These are phyloP conservation scores for Delonix regia DNA, from an alignment of 306 rosid species.

Conservation along the genomic window DNA sequence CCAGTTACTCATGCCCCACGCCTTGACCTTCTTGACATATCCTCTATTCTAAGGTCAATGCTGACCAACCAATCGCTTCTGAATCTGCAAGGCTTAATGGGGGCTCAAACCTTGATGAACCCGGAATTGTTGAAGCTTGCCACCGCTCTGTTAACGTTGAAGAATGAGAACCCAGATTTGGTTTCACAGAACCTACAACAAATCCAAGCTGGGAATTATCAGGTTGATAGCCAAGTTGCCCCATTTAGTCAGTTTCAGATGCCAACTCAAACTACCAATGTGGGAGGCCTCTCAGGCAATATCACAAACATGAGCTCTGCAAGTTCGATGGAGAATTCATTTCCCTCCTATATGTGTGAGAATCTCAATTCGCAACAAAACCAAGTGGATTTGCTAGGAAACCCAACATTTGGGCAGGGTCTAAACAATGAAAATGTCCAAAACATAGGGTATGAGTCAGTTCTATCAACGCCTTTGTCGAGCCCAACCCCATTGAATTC, in stretches of 20 bases:
- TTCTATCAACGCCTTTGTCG: slow-evolving; percentile 64
- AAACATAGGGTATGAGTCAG: slow-evolving; percentile 57
- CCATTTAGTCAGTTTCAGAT: slow-evolving; percentile 6
- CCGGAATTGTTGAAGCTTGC: slow-evolving; percentile 66
- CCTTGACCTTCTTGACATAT: slow-evolving; percentile 75
- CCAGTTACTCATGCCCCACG: slow-evolving; percentile 95
- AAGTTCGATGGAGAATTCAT: slow-evolving; percentile 46
- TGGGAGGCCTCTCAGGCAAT: slow-evolving; percentile 9
- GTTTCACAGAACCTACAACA: slow-evolving; percentile 50
- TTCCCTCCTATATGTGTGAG: slow-evolving; percentile 41
- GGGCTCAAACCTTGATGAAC: slow-evolving; percentile 62
- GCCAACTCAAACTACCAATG: slow-evolving; percentile 22
- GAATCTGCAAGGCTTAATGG: slow-evolving; percentile 57
- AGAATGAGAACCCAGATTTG: slow-evolving; percentile 47
- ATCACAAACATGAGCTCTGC: slow-evolving; percentile 33
- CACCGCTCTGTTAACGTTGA: slow-evolving; percentile 50
- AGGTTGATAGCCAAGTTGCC: slow-evolving; percentile 39
- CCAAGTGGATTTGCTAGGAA: slow-evolving; percentile 42
- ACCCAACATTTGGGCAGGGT: slow-evolving; percentile 38
- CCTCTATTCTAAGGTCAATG: slow-evolving; percentile 60
- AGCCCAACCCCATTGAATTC: slow-evolving; percentile 73
- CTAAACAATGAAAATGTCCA: slow-evolving; percentile 34
- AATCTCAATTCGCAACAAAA: slow-evolving; percentile 39
- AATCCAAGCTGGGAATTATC: slow-evolving; percentile 41
- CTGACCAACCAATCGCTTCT: slow-evolving; percentile 59